A percentile compares a stretch with the other conserved stretches of the same genome.
Conservation (phyloP, 2,329 filamentous ascomycete species). For the Trichophyton mentagrophytes region DNA sequence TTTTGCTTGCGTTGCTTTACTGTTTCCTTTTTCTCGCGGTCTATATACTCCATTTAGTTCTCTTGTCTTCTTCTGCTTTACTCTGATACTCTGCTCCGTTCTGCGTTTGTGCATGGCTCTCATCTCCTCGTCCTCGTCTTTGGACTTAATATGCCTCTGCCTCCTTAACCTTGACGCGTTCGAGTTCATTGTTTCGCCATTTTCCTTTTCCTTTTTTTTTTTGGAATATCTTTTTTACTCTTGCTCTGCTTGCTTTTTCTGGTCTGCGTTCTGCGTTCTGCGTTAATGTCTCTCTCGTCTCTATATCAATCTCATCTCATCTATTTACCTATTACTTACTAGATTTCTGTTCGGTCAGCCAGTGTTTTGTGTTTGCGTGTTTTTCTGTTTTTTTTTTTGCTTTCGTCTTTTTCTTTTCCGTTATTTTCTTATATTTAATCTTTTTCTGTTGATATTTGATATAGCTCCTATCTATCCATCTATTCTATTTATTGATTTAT, state of each 20-base stretch:
- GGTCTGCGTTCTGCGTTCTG: slow-evolving; percentile 3
- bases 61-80: slow-evolving; percentile 22
- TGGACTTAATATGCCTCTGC: neutral
- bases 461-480: slow-evolving; percentile 4
- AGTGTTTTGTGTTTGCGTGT: neutral
- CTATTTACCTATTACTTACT: neutral
- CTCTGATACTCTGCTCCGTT: slow-evolving; percentile 20
- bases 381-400: too few species aligned
- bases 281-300: slow-evolving; percentile 2
- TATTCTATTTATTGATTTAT: neutral
- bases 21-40: slow-evolving; percentile 10
- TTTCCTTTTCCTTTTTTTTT: neutral
- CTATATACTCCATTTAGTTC: slow-evolving; percentile 10
- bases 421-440: neutral
- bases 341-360: slow-evolving; percentile 3
- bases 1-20: slow-evolving; percentile 11
- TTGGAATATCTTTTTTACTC: neutral
- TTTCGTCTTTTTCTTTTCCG: neutral
- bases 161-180: neutral
- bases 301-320: slow-evolving; percentile 5
- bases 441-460: neutral
- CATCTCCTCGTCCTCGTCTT: neutral
- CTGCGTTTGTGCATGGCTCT: slow-evolving; percentile 17
- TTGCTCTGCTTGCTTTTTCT: neutral
- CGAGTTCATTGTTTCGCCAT: neutral